Conservation (phyloP, 768 basidiomycete genomes). For the Pleurotus salmoneostramineus region DNA sequence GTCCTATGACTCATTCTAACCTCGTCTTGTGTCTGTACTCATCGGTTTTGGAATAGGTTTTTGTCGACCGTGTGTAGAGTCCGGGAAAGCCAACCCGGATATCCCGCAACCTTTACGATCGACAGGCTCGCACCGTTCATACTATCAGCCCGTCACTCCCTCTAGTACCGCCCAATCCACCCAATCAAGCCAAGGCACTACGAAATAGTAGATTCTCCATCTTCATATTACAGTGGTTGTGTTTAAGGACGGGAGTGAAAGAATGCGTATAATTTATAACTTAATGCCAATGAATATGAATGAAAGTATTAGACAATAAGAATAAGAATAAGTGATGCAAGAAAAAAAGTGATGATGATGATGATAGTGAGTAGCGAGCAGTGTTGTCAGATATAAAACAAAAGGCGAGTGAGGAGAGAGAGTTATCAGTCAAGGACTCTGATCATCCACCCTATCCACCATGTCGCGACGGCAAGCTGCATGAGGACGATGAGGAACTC, state of each 20-base stretch:
- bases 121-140: not conserved
- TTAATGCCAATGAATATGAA: not conserved
- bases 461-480: slow-evolving; percentile 54
- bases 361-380: slow-evolving; percentile 5
- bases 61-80: slow-evolving; percentile 64
- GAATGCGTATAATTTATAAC: slow-evolving; percentile 3
- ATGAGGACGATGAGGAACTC: slow-evolving; percentile 55
- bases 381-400: not conserved
- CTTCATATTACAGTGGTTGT: no score
- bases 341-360: not conserved
- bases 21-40: not conserved
- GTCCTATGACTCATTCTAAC: not conserved
- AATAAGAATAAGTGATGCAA: slow-evolving; percentile 3
- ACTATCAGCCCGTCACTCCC: not conserved
- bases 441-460: slow-evolving; percentile 77
- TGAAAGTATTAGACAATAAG: slow-evolving; percentile 4
- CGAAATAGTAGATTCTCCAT: not conserved
- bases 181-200: not conserved
- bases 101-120: slow-evolving; percentile 15
- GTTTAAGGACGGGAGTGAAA: not conserved
- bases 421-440: slow-evolving; percentile 31
- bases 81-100: slow-evolving; percentile 36
- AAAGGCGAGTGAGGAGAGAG: not conserved
- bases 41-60: slow-evolving; percentile 38
- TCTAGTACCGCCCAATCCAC: not conserved